Evolutionary conservation across 169 alveolate genomes (phyloP).

Genomic region (Plasmodium adleri): DNA sequence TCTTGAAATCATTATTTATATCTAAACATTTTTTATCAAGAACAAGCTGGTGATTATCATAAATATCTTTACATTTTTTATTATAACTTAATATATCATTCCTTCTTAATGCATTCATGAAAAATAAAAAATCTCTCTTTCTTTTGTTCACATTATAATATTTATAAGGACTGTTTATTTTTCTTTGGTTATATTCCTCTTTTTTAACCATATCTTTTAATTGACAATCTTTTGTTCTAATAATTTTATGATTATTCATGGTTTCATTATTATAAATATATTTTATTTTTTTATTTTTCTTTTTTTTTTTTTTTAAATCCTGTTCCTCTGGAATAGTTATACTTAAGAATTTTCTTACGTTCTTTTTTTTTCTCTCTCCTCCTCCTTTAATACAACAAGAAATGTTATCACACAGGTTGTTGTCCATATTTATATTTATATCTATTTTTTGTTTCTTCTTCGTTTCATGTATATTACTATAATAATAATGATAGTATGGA

Average conservation of each 20-base stretch:
- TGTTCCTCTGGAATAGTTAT: no score
- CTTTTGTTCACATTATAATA: background rate
- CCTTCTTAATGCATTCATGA: background rate
- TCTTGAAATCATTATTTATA: constrained; percentile 20
- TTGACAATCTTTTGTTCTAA: no score
- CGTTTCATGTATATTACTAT: constrained; percentile 36
- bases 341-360: no score
- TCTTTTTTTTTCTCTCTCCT: background rate
- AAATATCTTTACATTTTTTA: background rate
- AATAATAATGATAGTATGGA: constrained; percentile 67
- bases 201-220: no score
- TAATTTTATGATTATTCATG: no score
- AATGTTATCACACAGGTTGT: no score
- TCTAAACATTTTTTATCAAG: constrained; percentile 24
- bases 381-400: no score
- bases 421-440: no score
- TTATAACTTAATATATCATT: background rate
- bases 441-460: no score
- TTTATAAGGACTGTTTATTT: background rate
- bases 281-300: no score
- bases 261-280: no score
- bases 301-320: no score
- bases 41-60: background rate
- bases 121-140: background rate
- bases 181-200: background rate